These are phyloP conservation scores for Nyssa sinensis DNA, from an alignment of 148 eudicot species.

Conservation along the genomic window DNA sequence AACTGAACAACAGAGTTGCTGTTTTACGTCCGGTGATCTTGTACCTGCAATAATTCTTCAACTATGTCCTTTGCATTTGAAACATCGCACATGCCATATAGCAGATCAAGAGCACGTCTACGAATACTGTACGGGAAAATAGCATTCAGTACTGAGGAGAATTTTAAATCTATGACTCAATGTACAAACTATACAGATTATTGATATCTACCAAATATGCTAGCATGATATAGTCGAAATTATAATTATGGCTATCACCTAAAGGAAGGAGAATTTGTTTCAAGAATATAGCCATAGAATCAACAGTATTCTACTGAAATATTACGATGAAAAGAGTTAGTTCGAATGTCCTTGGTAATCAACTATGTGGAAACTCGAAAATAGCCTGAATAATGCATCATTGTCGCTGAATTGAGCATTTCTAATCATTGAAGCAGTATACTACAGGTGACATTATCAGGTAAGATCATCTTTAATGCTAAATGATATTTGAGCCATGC, in stretches of 20 bases:
- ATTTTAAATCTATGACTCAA: background rate
- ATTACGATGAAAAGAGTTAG: background rate
- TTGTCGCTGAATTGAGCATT: background rate
- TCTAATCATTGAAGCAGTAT: background rate
- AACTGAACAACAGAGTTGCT: background rate
- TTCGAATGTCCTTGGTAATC: background rate
- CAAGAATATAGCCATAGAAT: background rate
- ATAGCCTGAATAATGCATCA: background rate
- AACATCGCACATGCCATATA: conserved; percentile 99
- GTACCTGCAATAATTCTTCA: conserved; percentile 92
- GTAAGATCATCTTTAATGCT: too few relatives aligned
- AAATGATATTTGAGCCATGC: too few relatives aligned
- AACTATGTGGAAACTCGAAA: background rate
- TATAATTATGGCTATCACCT: background rate
- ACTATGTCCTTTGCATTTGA: conserved; percentile 99
- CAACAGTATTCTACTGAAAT: background rate
- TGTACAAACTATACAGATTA: background rate
- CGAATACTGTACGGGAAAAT: conserved; percentile 59
- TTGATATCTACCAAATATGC: background rate
- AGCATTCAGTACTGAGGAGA: conserved; percentile 13
- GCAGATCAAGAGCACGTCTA: conserved; percentile 96
- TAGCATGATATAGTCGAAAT: background rate
- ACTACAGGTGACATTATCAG: background rate
- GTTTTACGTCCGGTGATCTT: background rate
- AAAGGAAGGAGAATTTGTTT: background rate